Evolutionary conservation across 345 rosid genomes (phyloP), one percentile per base, ranked within the genome.

Genomic region (Brassica juncea): DNA sequence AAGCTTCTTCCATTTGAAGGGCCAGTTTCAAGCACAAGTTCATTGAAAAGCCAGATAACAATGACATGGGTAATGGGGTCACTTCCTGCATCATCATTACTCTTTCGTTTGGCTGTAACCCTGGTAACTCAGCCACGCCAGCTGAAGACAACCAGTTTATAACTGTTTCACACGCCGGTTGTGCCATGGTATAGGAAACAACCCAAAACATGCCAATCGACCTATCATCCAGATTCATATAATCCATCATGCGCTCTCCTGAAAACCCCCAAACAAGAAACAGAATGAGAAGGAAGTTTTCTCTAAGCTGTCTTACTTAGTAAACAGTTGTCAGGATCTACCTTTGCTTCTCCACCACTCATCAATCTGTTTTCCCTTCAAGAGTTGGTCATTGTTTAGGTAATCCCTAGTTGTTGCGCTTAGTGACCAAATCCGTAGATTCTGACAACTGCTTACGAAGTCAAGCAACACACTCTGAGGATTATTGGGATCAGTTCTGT

Each of bases 301-400:
- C 16, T 39, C 65, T 76, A 52, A 32, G 72, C 61, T 23, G 66
- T 59, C 58, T 21, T 67, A 47, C 58, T 39, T 8, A 52, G 35
- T 63, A 73, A 69, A 15, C 30, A 15, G 44, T 15, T 64, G 6
- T 64, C 44, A 32, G 67, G 19, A 63, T n/a, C 44, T 64, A 95
- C 98, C 99, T 89, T 95, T 92, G 87, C 85, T 87, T 83, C 88
- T 89, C 99, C 98, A 93, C 98, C 99, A 95, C 85, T 95, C 99
- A 86, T 95, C 98, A 68, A 93, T 95, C 84, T 93, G 99, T 81
- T 89, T 95, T 82, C 98, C 99, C 81, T 93, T 95, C 83, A 88
- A 89, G 81, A 95, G 87, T 72, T 95, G 97, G 73, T 95, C 98
- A 76, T 82, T 90, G 79, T 93, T 95, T 81, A 93, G 86, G 80